phyloP scores from a whole-genome alignment of 1,284 basidiomycete species.

The Ustilago hordei region DNA sequence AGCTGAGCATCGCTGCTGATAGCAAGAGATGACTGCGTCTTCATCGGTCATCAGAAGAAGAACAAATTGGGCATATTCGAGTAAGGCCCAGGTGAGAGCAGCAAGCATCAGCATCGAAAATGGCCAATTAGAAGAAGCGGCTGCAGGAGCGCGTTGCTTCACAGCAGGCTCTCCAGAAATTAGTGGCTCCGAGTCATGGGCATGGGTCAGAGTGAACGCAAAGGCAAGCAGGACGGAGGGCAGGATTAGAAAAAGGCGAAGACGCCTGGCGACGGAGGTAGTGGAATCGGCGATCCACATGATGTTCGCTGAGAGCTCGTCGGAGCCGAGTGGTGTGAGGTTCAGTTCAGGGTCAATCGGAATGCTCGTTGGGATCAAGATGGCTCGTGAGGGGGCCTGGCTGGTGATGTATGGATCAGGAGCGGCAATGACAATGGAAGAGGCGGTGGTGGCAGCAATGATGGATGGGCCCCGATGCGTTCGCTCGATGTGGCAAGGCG shows the following conservation, averaged over 20 bases:
- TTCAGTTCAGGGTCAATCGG: slow-evolving; percentile 1
- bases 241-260: background rate
- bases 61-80: slow-evolving; percentile 20
- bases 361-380: slow-evolving; percentile 1
- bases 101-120: background rate
- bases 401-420: background rate
- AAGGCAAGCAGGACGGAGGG: background rate
- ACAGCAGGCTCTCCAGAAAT: background rate
- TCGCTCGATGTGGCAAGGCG: slow-evolving; percentile 1
- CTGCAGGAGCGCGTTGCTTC: background rate
- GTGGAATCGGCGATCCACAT: slow-evolving; percentile 11
- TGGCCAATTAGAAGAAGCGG: slow-evolving; percentile 9
- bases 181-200: background rate
- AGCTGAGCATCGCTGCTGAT: slow-evolving; percentile 19
- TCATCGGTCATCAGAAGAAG: slow-evolving; percentile 20
- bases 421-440: background rate
- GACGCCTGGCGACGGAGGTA: slow-evolving; percentile 5
- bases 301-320: background rate
- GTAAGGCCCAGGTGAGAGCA: slow-evolving; percentile 15
- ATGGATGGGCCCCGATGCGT: background rate
- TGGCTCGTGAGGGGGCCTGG: background rate
- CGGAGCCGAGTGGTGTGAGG: background rate
- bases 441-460: background rate
- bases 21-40: slow-evolving; percentile 17
- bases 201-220: background rate